phyloP scores from a whole-genome alignment of 768 basidiomycete species.

The Lactarius vividus region DNA sequence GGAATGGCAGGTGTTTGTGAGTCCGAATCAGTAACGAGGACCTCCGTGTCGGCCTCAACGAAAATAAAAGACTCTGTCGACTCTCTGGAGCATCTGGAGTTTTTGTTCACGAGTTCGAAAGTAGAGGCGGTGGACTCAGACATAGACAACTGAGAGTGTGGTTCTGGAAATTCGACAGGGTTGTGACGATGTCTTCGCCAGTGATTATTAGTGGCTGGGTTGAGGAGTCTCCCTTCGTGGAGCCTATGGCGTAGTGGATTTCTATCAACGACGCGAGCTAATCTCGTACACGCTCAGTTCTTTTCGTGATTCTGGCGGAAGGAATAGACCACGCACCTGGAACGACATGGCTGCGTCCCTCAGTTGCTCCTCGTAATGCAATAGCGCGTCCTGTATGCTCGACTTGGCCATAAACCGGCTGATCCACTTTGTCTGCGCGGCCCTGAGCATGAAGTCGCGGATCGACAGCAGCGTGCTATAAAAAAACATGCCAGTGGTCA shows the following conservation, averaged over 20 bases:
- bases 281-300: background rate
- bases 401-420: conserved; percentile 23
- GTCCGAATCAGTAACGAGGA: background rate
- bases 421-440: conserved; percentile 27
- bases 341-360: conserved; percentile 28
- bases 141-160: background rate
- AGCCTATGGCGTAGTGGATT: conserved; percentile 28
- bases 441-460: conserved; percentile 28
- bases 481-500: background rate
- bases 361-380: conserved; percentile 20
- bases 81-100: background rate
- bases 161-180: conserved; percentile 6
- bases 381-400: conserved; percentile 22
- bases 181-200: conserved; percentile 5
- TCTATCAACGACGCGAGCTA: conserved; percentile 29
- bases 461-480: conserved; percentile 26
- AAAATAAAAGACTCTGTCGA: conserved; percentile 9
- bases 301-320: background rate
- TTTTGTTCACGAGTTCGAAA: background rate
- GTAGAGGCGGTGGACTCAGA: conserved; percentile 2
- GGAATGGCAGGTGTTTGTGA: background rate
- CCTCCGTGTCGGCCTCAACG: conserved; percentile 3
- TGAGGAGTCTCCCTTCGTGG: background rate
- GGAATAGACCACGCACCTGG: conserved; percentile 16
- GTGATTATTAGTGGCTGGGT: background rate